Conservation (phyloP, 768 basidiomycete species). For the Amanita pallidorosea region DNA sequence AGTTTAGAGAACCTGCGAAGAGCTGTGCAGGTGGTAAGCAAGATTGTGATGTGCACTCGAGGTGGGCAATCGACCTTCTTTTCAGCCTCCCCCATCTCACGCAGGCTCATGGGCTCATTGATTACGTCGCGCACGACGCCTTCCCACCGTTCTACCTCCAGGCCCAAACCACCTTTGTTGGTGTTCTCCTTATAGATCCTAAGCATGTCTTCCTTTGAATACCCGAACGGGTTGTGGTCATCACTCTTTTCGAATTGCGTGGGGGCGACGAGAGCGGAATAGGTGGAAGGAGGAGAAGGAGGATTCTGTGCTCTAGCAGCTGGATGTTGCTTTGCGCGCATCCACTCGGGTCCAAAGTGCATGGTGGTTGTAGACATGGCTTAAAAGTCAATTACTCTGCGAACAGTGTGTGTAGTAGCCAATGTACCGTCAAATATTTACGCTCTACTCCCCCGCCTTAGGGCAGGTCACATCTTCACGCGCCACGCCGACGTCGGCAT, state of each 20-base stretch:
- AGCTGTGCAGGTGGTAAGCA: conserved; percentile 39
- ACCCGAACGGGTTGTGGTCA: conserved; percentile 70
- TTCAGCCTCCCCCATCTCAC: conserved; percentile 75
- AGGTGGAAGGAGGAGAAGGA: conserved; percentile 60
- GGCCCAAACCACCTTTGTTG: conserved; percentile 60
- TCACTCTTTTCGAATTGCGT: conserved; percentile 46
- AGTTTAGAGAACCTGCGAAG: conserved; percentile 75
- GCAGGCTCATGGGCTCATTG: conserved; percentile 61
- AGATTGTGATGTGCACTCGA: conserved; percentile 11
- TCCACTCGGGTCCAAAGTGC: conserved; percentile 92
- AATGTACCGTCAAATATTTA: conserved; percentile 1
- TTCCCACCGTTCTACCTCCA: conserved; percentile 86
- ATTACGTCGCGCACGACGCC: conserved; percentile 75
- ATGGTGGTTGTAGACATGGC: conserved; percentile 54
- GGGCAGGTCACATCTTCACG: conserved; percentile 41
- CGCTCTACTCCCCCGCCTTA: conserved; percentile 18
- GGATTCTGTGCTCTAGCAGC: conserved; percentile 41
- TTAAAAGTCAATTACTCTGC: conserved; percentile 4
- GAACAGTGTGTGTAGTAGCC: not conserved
- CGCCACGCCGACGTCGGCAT: conserved; percentile 67
- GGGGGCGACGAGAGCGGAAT: conserved; percentile 55
- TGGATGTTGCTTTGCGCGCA: conserved; percentile 68
- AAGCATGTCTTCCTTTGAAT: conserved; percentile 78
- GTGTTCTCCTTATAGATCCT: conserved; percentile 75
- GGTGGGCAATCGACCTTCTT: conserved; percentile 60